Evolutionary conservation across 257 asterid genomes (phyloP).

Genomic region (Echium plantagineum): DNA sequence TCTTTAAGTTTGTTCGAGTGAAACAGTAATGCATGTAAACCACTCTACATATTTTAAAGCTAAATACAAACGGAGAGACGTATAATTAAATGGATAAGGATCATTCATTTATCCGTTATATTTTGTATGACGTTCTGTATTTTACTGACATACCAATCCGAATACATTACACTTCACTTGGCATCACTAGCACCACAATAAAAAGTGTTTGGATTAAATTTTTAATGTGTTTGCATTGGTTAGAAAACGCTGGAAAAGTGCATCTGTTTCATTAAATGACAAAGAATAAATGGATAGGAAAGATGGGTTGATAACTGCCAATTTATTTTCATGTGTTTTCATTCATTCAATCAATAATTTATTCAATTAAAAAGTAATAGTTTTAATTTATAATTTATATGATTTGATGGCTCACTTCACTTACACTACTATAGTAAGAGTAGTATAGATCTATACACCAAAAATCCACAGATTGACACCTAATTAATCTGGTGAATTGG

Average conservation of each 20-base stretch:
- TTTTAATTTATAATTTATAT: neutral
- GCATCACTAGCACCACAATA: slow-evolving; percentile 41
- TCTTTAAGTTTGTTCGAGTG: slow-evolving; percentile 13
- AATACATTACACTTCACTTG: no score
- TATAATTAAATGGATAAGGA: no score
- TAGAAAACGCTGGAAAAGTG: slow-evolving; percentile 13
- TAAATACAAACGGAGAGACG: no score
- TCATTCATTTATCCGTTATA: no score
- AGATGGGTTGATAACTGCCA: slow-evolving; percentile 53
- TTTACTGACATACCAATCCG: no score
- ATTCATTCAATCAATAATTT: neutral
- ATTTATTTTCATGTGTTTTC: slow-evolving; percentile 8
- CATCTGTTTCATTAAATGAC: slow-evolving; percentile 35
- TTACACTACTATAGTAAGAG: slow-evolving; percentile 4
- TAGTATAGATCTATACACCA: slow-evolving; percentile 12
- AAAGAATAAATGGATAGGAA: slow-evolving; percentile 50
- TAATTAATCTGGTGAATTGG: slow-evolving; percentile 25
- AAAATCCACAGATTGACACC: slow-evolving; percentile 17
- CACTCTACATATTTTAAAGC: no score
- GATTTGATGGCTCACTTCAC: slow-evolving; percentile 7
- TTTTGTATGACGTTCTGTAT: no score
- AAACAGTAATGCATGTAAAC: slow-evolving; percentile 17
- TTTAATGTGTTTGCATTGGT: slow-evolving; percentile 6
- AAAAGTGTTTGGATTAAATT: slow-evolving; percentile 54
- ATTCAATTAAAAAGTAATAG: neutral